These are phyloP conservation scores for Trichoderma hamatum DNA, from an alignment of 2,329 filamentous ascomycete genomes.

Conservation along the genomic window DNA sequence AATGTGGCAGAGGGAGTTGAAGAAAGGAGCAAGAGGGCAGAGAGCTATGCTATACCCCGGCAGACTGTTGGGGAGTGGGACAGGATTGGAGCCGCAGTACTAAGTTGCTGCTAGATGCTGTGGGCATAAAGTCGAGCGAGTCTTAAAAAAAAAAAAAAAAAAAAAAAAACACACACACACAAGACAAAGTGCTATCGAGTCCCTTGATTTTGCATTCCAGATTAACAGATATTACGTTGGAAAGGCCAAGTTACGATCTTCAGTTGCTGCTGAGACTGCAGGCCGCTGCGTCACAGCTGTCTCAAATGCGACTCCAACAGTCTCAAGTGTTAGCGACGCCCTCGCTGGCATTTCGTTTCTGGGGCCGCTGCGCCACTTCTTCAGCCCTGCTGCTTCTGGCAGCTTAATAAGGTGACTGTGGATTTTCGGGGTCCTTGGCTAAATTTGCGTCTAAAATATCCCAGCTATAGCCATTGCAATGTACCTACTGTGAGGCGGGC, in stretches of 20 bases:
- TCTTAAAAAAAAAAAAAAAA: neutral
- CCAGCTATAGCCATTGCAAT: neutral
- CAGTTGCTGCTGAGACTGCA: slow-evolving; percentile 2
- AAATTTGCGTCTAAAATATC: neutral
- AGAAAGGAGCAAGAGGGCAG: neutral
- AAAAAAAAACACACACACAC: too few relatives aligned
- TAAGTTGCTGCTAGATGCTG: neutral
- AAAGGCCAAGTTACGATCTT: neutral
- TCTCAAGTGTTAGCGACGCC: neutral
- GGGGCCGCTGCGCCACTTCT: neutral
- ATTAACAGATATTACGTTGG: neutral
- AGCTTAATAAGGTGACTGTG: neutral
- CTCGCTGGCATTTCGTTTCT: neutral
- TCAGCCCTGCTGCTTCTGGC: neutral
- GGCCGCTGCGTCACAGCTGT: slow-evolving; percentile 10
- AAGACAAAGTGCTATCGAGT: neutral
- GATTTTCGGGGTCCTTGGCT: neutral
- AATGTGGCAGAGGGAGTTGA: neutral
- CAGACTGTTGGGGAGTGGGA: neutral
- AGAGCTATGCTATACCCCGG: neutral
- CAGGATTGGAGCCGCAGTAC: neutral
- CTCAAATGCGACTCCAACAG: neutral
- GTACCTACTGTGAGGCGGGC: neutral
- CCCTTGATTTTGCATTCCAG: neutral
- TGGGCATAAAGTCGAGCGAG: neutral